phyloP scores from a whole-genome alignment of 768 basidiomycete genomes.

The Cystofilobasidium ferigula region DNA sequence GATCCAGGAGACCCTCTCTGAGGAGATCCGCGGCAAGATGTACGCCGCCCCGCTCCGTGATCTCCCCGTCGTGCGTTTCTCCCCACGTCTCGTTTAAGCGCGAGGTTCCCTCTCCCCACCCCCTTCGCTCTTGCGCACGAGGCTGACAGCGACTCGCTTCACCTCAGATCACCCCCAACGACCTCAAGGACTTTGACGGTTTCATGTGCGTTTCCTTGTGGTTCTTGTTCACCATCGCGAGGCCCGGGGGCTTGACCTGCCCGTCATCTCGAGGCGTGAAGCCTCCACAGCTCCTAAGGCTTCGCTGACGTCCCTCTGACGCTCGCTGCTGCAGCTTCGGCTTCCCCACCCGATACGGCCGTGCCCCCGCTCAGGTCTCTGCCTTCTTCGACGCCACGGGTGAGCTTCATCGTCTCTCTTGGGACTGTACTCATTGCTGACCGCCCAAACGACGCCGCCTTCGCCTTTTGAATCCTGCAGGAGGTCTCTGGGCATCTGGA shows the following conservation, averaged over 20 bases:
- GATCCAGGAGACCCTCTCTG: conserved; percentile 25
- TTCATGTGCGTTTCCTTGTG: background rate
- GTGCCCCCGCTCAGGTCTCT: conserved; percentile 22
- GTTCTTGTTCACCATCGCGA: too few species aligned
- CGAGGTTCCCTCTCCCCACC: too few species aligned
- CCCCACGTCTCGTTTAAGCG: too few species aligned
- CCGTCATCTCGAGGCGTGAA: too few species aligned
- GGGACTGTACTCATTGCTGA: too few species aligned
- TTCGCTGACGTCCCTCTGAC: background rate
- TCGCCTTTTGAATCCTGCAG: conserved; percentile 3
- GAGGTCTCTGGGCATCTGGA: conserved; percentile 3
- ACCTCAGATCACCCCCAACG: conserved; percentile 16
- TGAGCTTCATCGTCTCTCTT: too few species aligned
- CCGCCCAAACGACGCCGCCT: too few species aligned
- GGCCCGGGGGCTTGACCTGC: too few species aligned
- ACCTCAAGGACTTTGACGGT: conserved; percentile 19
- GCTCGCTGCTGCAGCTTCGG: background rate
- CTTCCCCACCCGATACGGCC: conserved; percentile 22
- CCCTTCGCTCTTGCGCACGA: too few species aligned
- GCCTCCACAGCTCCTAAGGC: background rate
- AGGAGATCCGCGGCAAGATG: conserved; percentile 25
- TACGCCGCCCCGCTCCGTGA: conserved; percentile 19
- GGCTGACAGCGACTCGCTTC: too few species aligned
- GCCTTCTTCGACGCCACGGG: conserved; percentile 13
- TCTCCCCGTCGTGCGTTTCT: background rate